Evolutionary conservation across 768 basidiomycete species (phyloP), one percentile per base, ranked within the genome.

Genomic region (Pisolithus tinctorius): DNA sequence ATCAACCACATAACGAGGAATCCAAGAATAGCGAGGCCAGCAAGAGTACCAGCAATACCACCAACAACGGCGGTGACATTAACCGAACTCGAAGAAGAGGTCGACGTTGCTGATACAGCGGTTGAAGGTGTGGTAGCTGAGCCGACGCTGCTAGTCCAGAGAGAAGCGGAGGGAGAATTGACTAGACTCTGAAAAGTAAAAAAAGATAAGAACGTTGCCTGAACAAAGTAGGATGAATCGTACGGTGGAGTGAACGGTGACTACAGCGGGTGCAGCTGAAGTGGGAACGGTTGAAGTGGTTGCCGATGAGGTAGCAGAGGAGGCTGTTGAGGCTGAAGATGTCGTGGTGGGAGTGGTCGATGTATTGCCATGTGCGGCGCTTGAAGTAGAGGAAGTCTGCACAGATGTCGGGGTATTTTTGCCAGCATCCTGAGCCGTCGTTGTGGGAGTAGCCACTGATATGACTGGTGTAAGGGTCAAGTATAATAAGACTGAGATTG

Each of bases 1-100:
- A 80, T 52, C 56, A 75, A 71, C 68, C 73, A 80, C 47, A 70
- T 71, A 50, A 79, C 50, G 8, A 72, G 62, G 52, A 79, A 70
- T 27, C 69, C 63, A 26, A 69, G 52, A 38, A 52, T 60, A 8
- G 72, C 72, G 27, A 80, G 54, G 17, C 71, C 79, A 4, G 69
- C 61, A 2, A 82, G 57, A 27, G 69, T 73, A 11, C 75, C 81
- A 25, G 69, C 74, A 36, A 82, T 62, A 39, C 74, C 79, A 11
- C 71, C 72, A 8, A 75, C 48, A 20, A 69, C 60, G 0, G 61
- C 55, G 36, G 62, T 45, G 11, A 67, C 62, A 36, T 52, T 64
- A 13, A 69, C 60, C 31, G 73, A 69, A 29, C 64, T 56, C 4
- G 74, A 63, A 36, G 71, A 66, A n/a, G 70, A 48, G 16, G 71